Base-by-base conservation (phyloP, 768 basidiomycete species). In the Mycena belliarum region DNA sequence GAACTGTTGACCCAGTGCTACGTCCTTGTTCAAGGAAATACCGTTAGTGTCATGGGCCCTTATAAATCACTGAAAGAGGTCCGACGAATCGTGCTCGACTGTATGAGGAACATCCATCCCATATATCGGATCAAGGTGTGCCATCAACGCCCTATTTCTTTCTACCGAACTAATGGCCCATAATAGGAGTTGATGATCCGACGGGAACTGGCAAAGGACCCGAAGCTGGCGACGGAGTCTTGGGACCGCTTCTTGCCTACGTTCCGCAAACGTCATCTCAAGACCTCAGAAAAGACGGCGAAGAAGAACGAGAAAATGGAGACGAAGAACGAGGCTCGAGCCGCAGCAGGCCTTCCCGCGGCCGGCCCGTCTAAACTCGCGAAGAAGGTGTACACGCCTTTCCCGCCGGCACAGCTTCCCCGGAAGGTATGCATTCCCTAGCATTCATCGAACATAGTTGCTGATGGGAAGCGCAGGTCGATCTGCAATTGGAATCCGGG, bases 101-200 rank as follows among this genome's bases (percentile, higher is more conserved):
- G 97, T 77, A 98, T 99, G 97, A 95, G 89, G 76, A 99, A 99
- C 70, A 90, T 98, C 52, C 97, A 99, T 69, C 97, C 97, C 2
- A 98, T 99, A 69, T 99, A 99, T 71, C 88, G 95, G 66, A 99
- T 99, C 74, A 99, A 99, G 75, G 95, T 92, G 38, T 21, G 65
- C 50, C 40, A 12, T 25, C 18, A 12, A 20, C 7, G 3, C 20
- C 28, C 65, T 62, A 43, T 28, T 28, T 41, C 28, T 21, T 37
- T 28, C 6, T n/a, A 29, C 18, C 14, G 16, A 32, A 33, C 1
- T 52, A 26, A 58, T 58, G 62, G 40, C 28, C 28, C 28, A 33
- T 61, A 47, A 9, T 66, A 95, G 95, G 97, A 98, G 75, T 82
- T 99, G 26, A 99, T 99, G 97, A 95, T 99, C 65, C 87, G 93